Conservation (phyloP, 2,329 filamentous ascomycete genomes). For the Paracoccidioides lutzii region DNA sequence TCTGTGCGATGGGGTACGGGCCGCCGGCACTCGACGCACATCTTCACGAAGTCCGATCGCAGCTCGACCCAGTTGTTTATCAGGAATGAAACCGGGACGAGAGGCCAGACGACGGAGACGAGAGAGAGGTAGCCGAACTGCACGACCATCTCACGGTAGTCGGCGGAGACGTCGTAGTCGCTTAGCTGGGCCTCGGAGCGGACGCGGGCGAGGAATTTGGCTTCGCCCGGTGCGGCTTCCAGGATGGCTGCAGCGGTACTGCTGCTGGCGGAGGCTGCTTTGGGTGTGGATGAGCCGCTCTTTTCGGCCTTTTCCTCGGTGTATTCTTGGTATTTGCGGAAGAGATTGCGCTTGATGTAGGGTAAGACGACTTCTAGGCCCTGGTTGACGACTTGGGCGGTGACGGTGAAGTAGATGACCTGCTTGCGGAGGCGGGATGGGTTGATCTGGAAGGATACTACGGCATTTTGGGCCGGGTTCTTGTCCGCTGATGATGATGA, state of each 20-base stretch:
- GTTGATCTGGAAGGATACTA: constrained; percentile 62
- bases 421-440: constrained; percentile 75
- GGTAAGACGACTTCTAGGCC: constrained; percentile 75
- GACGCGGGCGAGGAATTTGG: constrained; percentile 65
- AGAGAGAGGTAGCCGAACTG: constrained; percentile 81
- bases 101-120: constrained; percentile 87
- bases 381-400: constrained; percentile 69
- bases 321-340: constrained; percentile 66
- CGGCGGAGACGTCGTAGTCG: constrained; percentile 75
- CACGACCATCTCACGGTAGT: constrained; percentile 88
- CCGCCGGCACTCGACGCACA: constrained; percentile 75
- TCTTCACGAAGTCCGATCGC: constrained; percentile 86
- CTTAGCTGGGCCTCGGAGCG: constrained; percentile 71
- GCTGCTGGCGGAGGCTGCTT: constrained; percentile 17
- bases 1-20: constrained; percentile 83
- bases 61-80: constrained; percentile 95
- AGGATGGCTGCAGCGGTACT: constrained; percentile 33
- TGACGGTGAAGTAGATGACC: constrained; percentile 64
- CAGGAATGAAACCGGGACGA: constrained; percentile 80
- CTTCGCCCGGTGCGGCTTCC: constrained; percentile 64
- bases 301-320: constrained; percentile 36
- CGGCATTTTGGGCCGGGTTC: constrained; percentile 18
- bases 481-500: neutral
- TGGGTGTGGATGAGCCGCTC: constrained; percentile 17
- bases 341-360: constrained; percentile 65